These are phyloP conservation scores for Acanthamoeba healyi DNA, from an alignment of 208 protist genomes.

Conservation along the genomic window DNA sequence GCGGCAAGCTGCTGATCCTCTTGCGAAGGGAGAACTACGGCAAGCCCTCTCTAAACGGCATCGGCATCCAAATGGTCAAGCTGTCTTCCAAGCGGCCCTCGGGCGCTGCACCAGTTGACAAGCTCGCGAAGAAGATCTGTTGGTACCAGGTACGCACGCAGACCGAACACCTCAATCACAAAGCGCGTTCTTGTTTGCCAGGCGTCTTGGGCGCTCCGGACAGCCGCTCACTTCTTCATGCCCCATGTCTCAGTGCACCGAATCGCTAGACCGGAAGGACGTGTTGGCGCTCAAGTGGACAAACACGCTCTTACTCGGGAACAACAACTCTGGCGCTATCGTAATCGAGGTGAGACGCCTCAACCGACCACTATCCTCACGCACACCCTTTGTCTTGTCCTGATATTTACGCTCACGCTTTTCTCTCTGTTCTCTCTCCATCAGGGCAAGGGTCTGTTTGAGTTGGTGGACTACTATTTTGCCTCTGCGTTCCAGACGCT, in stretches of 20 bases:
- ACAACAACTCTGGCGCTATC: conserved; percentile 48
- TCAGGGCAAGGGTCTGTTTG: conserved; percentile 75
- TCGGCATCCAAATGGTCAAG: conserved; percentile 75
- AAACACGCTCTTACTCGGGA: conserved; percentile 66
- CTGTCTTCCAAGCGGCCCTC: background rate
- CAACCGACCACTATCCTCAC: background rate
- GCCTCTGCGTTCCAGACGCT: conserved; percentile 63
- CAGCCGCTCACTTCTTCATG: background rate
- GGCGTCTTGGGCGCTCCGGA: too few relatives aligned
- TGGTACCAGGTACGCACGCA: conserved; percentile 63
- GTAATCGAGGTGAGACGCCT: conserved; percentile 63
- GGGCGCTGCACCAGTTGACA: background rate
- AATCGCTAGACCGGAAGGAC: conserved; percentile 48
- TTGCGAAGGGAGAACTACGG: conserved; percentile 72
- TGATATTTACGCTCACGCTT: background rate
- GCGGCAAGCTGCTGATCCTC: conserved; percentile 57
- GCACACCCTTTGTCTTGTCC: background rate
- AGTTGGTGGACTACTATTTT: conserved; percentile 76
- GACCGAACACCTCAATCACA: background rate
- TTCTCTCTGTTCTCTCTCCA: too few relatives aligned
- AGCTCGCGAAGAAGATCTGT: conserved; percentile 54
- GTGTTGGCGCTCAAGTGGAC: conserved; percentile 71
- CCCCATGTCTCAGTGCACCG: conserved; percentile 20
- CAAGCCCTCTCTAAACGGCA: conserved; percentile 31
- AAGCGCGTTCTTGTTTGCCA: background rate